phyloP scores from a whole-genome alignment of 1,139 yeast species.

The Suhomyces kunorum region DNA sequence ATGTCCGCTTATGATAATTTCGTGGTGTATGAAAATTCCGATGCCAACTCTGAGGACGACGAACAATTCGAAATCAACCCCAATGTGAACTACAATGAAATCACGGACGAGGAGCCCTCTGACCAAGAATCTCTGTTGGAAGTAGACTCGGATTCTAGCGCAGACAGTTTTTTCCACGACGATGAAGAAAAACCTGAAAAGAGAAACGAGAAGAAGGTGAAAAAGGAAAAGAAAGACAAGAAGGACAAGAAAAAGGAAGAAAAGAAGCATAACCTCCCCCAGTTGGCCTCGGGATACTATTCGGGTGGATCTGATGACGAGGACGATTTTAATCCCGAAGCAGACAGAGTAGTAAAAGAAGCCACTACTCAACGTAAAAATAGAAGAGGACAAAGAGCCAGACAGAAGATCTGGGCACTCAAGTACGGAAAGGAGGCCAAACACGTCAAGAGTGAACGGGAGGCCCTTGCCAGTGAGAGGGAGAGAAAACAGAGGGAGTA shows the following conservation, averaged over 20 bases:
- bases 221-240: conserved; percentile 16
- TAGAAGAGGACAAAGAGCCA: conserved; percentile 94
- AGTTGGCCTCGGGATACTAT: conserved; percentile 71
- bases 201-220: conserved; percentile 19
- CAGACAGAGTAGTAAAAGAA: conserved; percentile 60
- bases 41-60: conserved; percentile 60
- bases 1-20: conserved; percentile 31
- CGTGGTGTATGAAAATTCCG: conserved; percentile 52
- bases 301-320: conserved; percentile 78
- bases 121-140: conserved; percentile 12
- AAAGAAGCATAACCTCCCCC: conserved; percentile 53
- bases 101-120: conserved; percentile 63
- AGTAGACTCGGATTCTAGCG: conserved; percentile 19
- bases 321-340: conserved; percentile 48
- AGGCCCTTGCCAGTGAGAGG: conserved; percentile 53
- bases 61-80: conserved; percentile 36
- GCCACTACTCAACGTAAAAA: conserved; percentile 65
- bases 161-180: conserved; percentile 45
- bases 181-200: conserved; percentile 3
- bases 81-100: conserved; percentile 55
- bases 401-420: conserved; percentile 94
- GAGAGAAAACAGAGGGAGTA: conserved; percentile 62
- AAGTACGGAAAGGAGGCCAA: conserved; percentile 85
- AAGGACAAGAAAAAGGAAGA: conserved; percentile 20
- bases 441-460: conserved; percentile 69